Percentiles rank a stretch among this genome's conserved stretches.
Evolutionary conservation across 306 rosid species (phyloP).

Genomic region (Vicia faba): DNA sequence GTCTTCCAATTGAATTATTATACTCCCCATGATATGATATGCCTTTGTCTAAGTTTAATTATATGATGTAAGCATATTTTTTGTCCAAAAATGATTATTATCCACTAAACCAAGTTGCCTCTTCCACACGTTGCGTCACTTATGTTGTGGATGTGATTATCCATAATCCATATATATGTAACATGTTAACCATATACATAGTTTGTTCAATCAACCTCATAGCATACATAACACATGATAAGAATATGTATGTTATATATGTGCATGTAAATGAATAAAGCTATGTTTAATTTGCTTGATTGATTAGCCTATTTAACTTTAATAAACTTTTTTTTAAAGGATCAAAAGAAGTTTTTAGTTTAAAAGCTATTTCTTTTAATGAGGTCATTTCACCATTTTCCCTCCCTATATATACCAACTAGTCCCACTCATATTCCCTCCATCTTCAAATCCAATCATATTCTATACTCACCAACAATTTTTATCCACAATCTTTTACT

Average conservation of each 20-base stretch:
- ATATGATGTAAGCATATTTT: slow-evolving; percentile 63
- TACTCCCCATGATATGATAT: slow-evolving; percentile 59
- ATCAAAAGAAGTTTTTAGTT: background rate
- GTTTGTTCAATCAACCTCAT: slow-evolving; percentile 39
- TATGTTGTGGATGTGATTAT: slow-evolving; percentile 20
- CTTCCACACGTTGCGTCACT: slow-evolving; percentile 31
- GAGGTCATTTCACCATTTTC: slow-evolving; percentile 45
- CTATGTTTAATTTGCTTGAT: background rate
- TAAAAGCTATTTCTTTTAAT: slow-evolving; percentile 7
- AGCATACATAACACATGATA: slow-evolving; percentile 39
- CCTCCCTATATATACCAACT: slow-evolving; percentile 61
- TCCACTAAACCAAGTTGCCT: slow-evolving; percentile 64
- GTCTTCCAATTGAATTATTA: slow-evolving; percentile 61
- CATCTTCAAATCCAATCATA: slow-evolving; percentile 44
- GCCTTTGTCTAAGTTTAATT: slow-evolving; percentile 33
- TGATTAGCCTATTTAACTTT: slow-evolving; percentile 6
- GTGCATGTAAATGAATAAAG: slow-evolving; percentile 13
- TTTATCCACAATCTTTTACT: slow-evolving; percentile 30
- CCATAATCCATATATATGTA: slow-evolving; percentile 27
- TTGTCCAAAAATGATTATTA: slow-evolving; percentile 57
- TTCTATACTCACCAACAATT: slow-evolving; percentile 29
- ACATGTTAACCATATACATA: slow-evolving; percentile 39
- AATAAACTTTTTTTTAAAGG: background rate
- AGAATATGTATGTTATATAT: slow-evolving; percentile 10
- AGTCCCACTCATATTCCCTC: slow-evolving; percentile 40